Conservation (phyloP, 192 early-diverging fungal genomes). For the Thoreauomyces humboldtii region DNA sequence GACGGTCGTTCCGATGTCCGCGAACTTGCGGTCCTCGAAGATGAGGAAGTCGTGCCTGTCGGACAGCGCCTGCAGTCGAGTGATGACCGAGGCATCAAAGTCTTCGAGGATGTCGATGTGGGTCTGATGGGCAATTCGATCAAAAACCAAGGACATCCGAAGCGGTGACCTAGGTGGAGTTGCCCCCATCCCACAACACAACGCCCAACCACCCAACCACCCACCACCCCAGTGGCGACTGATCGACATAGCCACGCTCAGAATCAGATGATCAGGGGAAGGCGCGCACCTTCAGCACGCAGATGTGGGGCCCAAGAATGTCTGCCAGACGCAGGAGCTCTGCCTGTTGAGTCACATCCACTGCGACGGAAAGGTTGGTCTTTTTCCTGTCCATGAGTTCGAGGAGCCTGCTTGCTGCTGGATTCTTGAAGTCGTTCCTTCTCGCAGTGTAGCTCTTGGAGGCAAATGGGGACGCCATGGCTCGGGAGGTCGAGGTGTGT, state of each 20-base stretch:
- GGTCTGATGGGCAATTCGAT: too few species aligned
- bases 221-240: too few species aligned
- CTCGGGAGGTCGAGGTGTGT: too few species aligned
- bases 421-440: slow-evolving; percentile 65
- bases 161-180: too few species aligned
- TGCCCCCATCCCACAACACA: too few species aligned
- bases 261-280: too few species aligned
- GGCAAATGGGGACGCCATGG: not conserved
- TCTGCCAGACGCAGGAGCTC: slow-evolving; percentile 88
- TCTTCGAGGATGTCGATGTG: slow-evolving; percentile 93
- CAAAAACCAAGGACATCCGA: too few species aligned
- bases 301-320: slow-evolving; percentile 90
- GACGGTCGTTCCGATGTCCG: slow-evolving; percentile 98
- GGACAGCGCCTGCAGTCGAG: slow-evolving; percentile 68
- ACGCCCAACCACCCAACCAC: too few species aligned
- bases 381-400: slow-evolving; percentile 85
- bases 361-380: slow-evolving; percentile 86
- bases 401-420: slow-evolving; percentile 72
- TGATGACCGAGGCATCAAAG: slow-evolving; percentile 85
- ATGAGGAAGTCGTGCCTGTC: slow-evolving; percentile 92
- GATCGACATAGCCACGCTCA: too few species aligned
- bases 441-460: slow-evolving; percentile 61
- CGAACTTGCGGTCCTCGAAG: slow-evolving; percentile 99
- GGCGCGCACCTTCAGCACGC: slow-evolving; percentile 80
- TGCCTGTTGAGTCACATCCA: slow-evolving; percentile 83